A percentile compares a stretch with the other conserved stretches of the same genome.
Conservation (phyloP, 2,329 filamentous ascomycete species). For the Didymella arachidicola region DNA sequence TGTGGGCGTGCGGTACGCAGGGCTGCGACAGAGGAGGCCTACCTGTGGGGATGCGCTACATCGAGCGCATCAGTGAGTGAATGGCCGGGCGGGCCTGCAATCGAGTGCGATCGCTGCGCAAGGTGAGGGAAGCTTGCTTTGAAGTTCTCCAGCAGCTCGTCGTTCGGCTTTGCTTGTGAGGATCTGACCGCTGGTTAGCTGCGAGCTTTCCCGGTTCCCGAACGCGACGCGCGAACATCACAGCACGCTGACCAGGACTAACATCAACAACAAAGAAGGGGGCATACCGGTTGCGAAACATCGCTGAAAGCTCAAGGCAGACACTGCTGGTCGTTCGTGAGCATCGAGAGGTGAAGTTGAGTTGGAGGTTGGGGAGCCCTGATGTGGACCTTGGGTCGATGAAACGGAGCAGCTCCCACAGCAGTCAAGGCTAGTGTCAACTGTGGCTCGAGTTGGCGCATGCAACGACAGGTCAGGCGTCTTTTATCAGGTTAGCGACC, state of each 20-base stretch:
- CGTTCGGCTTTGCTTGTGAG: constrained; percentile 83
- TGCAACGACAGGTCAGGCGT: constrained; percentile 41
- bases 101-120: constrained; percentile 54
- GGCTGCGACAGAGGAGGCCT: constrained; percentile 38
- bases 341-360: constrained; percentile 44
- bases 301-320: constrained; percentile 47
- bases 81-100: constrained; percentile 52
- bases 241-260: constrained; percentile 21
- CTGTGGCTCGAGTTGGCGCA: constrained; percentile 25
- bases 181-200: constrained; percentile 60
- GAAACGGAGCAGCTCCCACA: constrained; percentile 49
- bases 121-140: constrained; percentile 83
- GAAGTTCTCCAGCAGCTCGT: constrained; percentile 84
- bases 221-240: constrained; percentile 43
- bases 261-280: constrained; percentile 12
- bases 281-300: constrained; percentile 59
- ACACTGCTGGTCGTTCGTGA: constrained; percentile 29
- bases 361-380: constrained; percentile 36
- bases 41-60: constrained; percentile 55
- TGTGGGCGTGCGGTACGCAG: constrained; percentile 15
- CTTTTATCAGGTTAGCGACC: constrained; percentile 48
- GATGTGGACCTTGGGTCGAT: constrained; percentile 37
- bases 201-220: constrained; percentile 17
- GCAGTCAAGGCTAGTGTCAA: constrained; percentile 25
- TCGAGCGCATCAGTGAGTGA: constrained; percentile 58